Evolutionary conservation across 2,329 filamentous ascomycete genomes (phyloP).

Genomic region (Beauveria bassiana): DNA sequence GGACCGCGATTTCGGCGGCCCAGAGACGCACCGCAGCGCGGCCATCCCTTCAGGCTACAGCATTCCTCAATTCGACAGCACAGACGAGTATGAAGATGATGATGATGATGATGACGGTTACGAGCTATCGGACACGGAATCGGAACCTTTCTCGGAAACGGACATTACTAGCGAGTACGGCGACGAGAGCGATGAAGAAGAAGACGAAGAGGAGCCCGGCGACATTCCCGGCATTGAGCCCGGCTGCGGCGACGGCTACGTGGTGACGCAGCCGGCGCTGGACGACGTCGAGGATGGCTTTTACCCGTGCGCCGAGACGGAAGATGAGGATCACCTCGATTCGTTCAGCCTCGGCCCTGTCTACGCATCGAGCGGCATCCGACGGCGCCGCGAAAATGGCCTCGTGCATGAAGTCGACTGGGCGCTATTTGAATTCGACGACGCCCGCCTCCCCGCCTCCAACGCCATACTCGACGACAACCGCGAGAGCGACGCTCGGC

Average conservation of each 20-base stretch:
- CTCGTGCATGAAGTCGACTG: conserved; percentile 90
- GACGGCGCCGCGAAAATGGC: conserved; percentile 62
- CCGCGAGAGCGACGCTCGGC: conserved; percentile 11
- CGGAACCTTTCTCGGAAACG: conserved; percentile 42
- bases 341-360: conserved; percentile 76
- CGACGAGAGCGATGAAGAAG: conserved; percentile 43
- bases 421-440: conserved; percentile 77
- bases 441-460: conserved; percentile 59
- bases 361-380: conserved; percentile 83
- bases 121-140: conserved; percentile 56
- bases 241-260: conserved; percentile 66
- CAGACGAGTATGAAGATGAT: conserved; percentile 41
- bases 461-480: conserved; percentile 55
- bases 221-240: conserved; percentile 73
- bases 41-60: conserved; percentile 35
- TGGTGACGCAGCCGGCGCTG: conserved; percentile 84
- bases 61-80: conserved; percentile 34
- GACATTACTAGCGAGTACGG: conserved; percentile 46
- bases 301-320: conserved; percentile 62
- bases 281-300: conserved; percentile 81
- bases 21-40: conserved; percentile 29
- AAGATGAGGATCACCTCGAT: conserved; percentile 75
- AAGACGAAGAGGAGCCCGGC: conserved; percentile 52
- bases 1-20: conserved; percentile 33
- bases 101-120: conserved; percentile 49